Base-by-base conservation (phyloP, 2,329 filamentous ascomycete species). In the Hymenoscyphus albidus region DNA sequence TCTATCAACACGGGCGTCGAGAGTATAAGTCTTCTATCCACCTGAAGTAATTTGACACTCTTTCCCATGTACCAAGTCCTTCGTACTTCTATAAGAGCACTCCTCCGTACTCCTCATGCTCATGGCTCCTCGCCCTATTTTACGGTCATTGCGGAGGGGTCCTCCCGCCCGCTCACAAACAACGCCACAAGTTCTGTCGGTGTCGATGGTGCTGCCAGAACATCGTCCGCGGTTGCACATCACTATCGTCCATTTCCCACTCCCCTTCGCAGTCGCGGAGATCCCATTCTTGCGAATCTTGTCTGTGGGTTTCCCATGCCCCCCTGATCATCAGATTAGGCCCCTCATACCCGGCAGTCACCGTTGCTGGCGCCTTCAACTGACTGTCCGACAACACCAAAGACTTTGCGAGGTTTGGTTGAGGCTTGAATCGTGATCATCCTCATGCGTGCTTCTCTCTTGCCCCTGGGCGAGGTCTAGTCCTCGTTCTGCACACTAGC, bases 131-230 rank as follows among this genome's bases (percentile, higher is more conserved):
- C 31, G n/a, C 55, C 27, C 13, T 13, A 32, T 38, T 38, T 27
- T 22, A 56, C 51, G 51, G 51, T 56, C 51, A 31, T 56, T 27
- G 31, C 13, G 27, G 55, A 57, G 55, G 27, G 55, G 31, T 57
- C 55, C 27, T 57, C 55, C 55, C 55, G 55, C 55, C 55, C 13
- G 44, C 18, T 51, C 27, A 38, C 32, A 35, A 57, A n/a, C 48
- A 54, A 54, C 48, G 48, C 48, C 48, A 27, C 48, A 27, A 44
- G 48, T 54, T n/a, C 55, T 57, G 55, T 57, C 55, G 55, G 55
- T 57, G 32, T 57, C 55, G 55, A 14, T 10, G 55, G 55, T 57
- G 55, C 55, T 57, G 55, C 55, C 55, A 38, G 32, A 57, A 57
- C 31, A 57, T 32, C 55, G 55, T 35, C 32, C 55, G 6, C 55